These are phyloP conservation scores for Calonectria leucothoes DNA, from an alignment of 2,329 filamentous ascomycete genomes.

Conservation along the genomic window DNA sequence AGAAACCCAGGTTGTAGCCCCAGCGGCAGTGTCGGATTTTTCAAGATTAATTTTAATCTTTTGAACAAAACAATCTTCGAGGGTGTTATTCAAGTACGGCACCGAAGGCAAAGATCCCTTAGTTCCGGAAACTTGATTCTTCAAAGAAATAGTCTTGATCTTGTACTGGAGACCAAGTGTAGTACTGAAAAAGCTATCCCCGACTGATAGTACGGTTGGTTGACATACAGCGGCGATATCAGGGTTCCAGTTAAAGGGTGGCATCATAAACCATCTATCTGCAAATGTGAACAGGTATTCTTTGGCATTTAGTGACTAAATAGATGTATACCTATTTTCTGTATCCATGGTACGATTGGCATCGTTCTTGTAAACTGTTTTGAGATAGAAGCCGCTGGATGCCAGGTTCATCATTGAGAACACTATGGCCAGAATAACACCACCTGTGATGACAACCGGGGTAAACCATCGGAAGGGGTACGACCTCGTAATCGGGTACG, in stretches of 20 bases:
- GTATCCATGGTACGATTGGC: conserved; percentile 9
- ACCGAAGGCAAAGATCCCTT: neutral
- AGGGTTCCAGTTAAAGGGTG: conserved; percentile 15
- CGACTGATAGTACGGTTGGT: conserved; percentile 18
- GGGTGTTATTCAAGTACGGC: conserved; percentile 21
- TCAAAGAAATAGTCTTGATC: neutral
- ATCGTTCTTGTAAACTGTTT: conserved; percentile 11
- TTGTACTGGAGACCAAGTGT: conserved; percentile 18
- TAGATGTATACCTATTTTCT: neutral
- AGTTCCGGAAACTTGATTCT: neutral
- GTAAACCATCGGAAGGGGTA: conserved; percentile 30
- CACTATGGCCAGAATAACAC: neutral
- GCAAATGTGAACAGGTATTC: neutral
- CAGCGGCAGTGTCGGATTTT: neutral
- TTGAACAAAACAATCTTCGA: conserved; percentile 12
- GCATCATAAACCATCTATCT: conserved; percentile 30
- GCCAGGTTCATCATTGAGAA: conserved; percentile 26
- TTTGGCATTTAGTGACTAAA: neutral
- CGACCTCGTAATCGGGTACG: conserved; percentile 11
- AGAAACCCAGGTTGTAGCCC: conserved; percentile 12
- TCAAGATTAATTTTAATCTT: neutral
- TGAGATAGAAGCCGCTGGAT: conserved; percentile 23
- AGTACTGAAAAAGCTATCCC: conserved; percentile 24
- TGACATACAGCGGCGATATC: conserved; percentile 16
- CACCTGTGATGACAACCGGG: neutral